These are phyloP conservation scores for Somion occarium DNA, from an alignment of 1,284 basidiomycete species.

Conservation along the genomic window DNA sequence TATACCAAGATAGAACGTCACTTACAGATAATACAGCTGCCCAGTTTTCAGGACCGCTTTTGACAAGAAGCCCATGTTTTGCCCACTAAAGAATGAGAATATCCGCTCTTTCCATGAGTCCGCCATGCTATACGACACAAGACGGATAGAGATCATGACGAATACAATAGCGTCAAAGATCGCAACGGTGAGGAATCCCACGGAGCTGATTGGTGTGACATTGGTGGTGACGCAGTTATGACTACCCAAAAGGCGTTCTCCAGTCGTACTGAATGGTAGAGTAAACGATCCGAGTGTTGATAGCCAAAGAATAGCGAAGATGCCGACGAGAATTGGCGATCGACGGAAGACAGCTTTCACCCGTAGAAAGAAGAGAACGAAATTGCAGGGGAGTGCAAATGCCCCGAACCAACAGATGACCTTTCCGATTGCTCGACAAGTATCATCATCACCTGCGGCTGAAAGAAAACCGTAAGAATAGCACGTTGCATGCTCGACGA, in stretches of 20 bases:
- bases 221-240: slow-evolving; percentile 1
- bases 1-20: not conserved
- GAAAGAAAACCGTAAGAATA: not conserved
- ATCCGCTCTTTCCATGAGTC: not conserved
- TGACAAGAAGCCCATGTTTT: slow-evolving; percentile 1
- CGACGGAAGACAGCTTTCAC: slow-evolving; percentile 3
- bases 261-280: slow-evolving; percentile 1
- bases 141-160: slow-evolving; percentile 1
- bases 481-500: not conserved
- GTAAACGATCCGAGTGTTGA: not conserved
- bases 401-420: slow-evolving; percentile 4
- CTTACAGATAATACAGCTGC: slow-evolving; percentile 5
- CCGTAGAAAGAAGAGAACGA: slow-evolving; percentile 6
- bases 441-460: not conserved
- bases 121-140: slow-evolving; percentile 2
- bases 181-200: not conserved
- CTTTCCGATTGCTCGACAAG: slow-evolving; percentile 1
- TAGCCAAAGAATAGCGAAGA: slow-evolving; percentile 2
- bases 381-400: slow-evolving; percentile 4
- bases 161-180: slow-evolving; percentile 1
- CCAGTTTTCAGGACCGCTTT: slow-evolving; percentile 1
- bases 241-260: not conserved
- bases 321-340: not conserved
- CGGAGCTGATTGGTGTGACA: slow-evolving; percentile 2
- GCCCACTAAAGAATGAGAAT: slow-evolving; percentile 1